Evolutionary conservation across 768 basidiomycete genomes (phyloP).

Genomic region (Agrocybe chaxingu): DNA sequence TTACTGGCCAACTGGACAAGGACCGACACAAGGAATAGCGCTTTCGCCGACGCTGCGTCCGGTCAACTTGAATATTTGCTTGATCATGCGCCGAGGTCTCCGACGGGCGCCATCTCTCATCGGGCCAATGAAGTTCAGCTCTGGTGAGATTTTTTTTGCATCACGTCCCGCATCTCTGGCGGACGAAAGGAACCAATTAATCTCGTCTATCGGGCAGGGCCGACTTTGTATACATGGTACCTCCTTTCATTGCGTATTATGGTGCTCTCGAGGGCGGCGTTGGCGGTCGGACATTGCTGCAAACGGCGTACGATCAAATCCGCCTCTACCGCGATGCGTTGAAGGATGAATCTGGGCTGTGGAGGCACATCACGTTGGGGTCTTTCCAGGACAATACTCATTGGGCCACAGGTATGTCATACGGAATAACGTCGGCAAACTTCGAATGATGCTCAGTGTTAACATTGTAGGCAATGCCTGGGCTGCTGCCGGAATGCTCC

Average conservation of each 20-base stretch:
- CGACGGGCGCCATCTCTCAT: slow-evolving; percentile 59
- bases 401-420: slow-evolving; percentile 51
- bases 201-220: slow-evolving; percentile 31
- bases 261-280: slow-evolving; percentile 43
- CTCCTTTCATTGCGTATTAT: slow-evolving; percentile 66
- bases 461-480: slow-evolving; percentile 51
- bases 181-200: not conserved
- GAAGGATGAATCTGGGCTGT: slow-evolving; percentile 44
- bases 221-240: slow-evolving; percentile 60
- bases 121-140: slow-evolving; percentile 48
- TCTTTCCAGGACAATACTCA: slow-evolving; percentile 42
- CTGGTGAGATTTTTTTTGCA: slow-evolving; percentile 32
- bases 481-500: slow-evolving; percentile 65
- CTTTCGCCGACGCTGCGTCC: slow-evolving; percentile 39
- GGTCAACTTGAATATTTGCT: slow-evolving; percentile 49
- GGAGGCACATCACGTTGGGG: slow-evolving; percentile 55
- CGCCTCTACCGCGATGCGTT: slow-evolving; percentile 54
- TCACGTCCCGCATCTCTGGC: not conserved
- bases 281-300: slow-evolving; percentile 32
- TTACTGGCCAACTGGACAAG: slow-evolving; percentile 53
- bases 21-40: slow-evolving; percentile 23
- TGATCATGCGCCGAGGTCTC: slow-evolving; percentile 37
- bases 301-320: slow-evolving; percentile 54
- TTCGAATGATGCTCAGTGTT: not conserved
- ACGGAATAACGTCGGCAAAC: not conserved